Conservation (phyloP, 2,329 filamentous ascomycete genomes). For the Arthrobotrys iridis region DNA sequence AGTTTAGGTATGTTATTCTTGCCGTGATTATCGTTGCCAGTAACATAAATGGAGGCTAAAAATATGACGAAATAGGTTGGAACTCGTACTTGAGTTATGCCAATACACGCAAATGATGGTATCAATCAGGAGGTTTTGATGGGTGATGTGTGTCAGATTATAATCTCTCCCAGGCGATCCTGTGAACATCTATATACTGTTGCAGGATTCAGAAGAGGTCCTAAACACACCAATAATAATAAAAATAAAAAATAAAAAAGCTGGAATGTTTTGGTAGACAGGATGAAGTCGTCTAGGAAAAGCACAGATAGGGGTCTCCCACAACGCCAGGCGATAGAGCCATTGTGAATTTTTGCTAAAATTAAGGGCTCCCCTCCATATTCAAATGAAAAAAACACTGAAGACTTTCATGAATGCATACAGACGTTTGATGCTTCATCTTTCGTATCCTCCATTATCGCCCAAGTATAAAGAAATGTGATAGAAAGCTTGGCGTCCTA, state of each 20-base stretch:
- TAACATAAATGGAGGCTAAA: neutral
- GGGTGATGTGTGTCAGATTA: neutral
- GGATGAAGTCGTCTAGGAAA: slow-evolving; percentile 41
- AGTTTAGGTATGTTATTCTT: slow-evolving; percentile 69
- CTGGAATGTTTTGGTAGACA: slow-evolving; percentile 14
- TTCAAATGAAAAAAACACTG: slow-evolving; percentile 22
- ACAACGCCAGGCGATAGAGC: slow-evolving; percentile 53
- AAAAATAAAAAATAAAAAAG: slow-evolving; percentile 7
- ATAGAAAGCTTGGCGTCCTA: slow-evolving; percentile 6
- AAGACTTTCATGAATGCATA: slow-evolving; percentile 31
- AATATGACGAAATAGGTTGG: slow-evolving; percentile 64
- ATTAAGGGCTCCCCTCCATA: slow-evolving; percentile 1
- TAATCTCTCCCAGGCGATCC: neutral
- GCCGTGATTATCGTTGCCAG: neutral
- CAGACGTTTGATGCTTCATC: neutral
- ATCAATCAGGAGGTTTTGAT: too few species aligned
- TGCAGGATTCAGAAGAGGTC: neutral
- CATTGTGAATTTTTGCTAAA: slow-evolving; percentile 13
- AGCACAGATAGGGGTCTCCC: slow-evolving; percentile 45
- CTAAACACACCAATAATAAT: slow-evolving; percentile 24
- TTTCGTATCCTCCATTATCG: slow-evolving; percentile 29
- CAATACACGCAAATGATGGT: slow-evolving; percentile 61
- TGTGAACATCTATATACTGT: slow-evolving; percentile 6
- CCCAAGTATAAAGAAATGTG: slow-evolving; percentile 15
- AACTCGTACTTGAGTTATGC: slow-evolving; percentile 73